phyloP scores from a whole-genome alignment of 225 moss, liverwort and hornwort genomes.

The Anthoceros angustus region DNA sequence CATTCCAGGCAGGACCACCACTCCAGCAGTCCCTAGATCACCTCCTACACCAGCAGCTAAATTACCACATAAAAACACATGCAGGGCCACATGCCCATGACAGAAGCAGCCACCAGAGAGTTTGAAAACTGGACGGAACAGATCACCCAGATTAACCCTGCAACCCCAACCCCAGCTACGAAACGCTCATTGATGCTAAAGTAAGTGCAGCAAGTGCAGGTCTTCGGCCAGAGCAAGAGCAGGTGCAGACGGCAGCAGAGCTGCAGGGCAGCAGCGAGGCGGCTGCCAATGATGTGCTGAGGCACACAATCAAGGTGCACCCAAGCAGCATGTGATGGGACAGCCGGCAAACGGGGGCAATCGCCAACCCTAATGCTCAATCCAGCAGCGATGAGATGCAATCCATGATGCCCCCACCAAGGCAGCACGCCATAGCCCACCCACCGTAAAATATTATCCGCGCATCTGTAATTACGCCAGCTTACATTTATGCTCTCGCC shows the following conservation, averaged over 20 bases:
- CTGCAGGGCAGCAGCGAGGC: neutral
- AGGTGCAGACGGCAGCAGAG: neutral
- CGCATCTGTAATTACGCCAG: constrained; percentile 3
- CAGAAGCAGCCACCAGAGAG: no score
- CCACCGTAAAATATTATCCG: neutral
- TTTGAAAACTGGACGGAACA: no score
- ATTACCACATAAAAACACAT: no score
- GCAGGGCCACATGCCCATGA: no score
- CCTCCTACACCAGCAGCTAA: no score
- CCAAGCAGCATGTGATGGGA: neutral
- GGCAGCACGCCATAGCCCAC: neutral
- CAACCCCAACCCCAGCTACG: constrained; percentile 5
- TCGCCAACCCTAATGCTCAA: neutral
- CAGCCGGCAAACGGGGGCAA: neutral
- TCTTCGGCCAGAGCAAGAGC: no score
- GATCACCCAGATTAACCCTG: neutral
- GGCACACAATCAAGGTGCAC: neutral
- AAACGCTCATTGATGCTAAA: neutral
- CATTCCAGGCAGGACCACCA: no score
- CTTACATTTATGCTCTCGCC: neutral
- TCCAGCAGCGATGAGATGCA: neutral
- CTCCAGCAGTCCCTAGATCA: no score
- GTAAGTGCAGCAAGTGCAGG: no score
- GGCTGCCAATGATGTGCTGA: neutral
- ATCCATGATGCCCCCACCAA: neutral